Evolutionary conservation across 169 alveolate species (phyloP), one percentile per base, ranked within the genome.

Genomic region (Plasmodium fragile): DNA sequence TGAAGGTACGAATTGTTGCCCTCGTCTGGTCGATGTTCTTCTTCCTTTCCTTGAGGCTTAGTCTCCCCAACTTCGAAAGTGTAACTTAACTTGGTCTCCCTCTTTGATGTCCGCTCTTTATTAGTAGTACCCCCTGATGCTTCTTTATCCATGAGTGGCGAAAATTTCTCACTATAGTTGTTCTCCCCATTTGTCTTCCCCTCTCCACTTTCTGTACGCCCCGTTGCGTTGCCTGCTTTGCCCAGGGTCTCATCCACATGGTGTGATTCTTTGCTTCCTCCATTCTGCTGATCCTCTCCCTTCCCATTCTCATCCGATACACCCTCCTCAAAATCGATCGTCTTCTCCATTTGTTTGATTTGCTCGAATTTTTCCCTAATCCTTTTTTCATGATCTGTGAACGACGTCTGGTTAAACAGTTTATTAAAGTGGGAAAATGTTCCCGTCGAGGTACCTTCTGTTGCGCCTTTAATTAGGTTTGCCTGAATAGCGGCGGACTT

Each of bases 341-440:
- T 13, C 25, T 78, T 87, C 49, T 69, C 81, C 45, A 87, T 77
- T n/a, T 53, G 45, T 87, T 72, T 78, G 34, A 87, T 34, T 87
- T 87, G 41, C 53, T 77, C 83, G 49, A 87, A 87, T 16, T 45
- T 75, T n/a, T 87, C 93, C 32, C 82, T 87, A 16, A 87, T 87
- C 45, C 43, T 69, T 49, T 77, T 77, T 78, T 87, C 93, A 4
- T 77, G 90, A 55, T 13, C 69, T 28, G 16, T 34, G 18, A 87
- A 77, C 32, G 45, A 18, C 4, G n/a, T 39, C 80, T 87, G 87
- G 41, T 87, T 87, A 55, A 87, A 87, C 22, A 78, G 70, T 18
- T 36, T 70, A 5, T 16, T 83, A 28, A 69, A 11, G 1, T 81
- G 78, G 41, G 39, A 30, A 25, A 65, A 41, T 71, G n/a, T 22